Percentiles rank a stretch among this genome's conserved stretches.
Evolutionary conservation across 805 yeast genomes (phyloP).

Genomic region (Candida multigemmis): DNA sequence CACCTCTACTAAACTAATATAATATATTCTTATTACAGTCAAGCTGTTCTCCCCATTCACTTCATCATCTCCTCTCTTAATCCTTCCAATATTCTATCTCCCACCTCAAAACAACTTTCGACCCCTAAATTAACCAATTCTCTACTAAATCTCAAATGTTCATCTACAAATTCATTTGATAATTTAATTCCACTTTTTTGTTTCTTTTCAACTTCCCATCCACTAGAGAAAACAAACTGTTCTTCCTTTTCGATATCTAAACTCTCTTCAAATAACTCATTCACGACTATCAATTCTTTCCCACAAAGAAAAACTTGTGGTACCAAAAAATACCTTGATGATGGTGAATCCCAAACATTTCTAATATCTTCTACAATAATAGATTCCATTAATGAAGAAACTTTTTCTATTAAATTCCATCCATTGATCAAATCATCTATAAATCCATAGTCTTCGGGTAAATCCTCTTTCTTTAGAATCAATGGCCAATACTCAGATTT

Average conservation of each 20-base stretch:
- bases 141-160: slow-evolving; percentile 9
- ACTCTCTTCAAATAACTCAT: slow-evolving; percentile 10
- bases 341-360: slow-evolving; percentile 7
- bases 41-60: not conserved
- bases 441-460: not conserved
- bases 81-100: too few species aligned
- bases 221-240: slow-evolving; percentile 7
- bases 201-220: slow-evolving; percentile 8
- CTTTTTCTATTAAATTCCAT: slow-evolving; percentile 8
- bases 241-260: slow-evolving; percentile 5
- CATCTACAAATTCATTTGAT: slow-evolving; percentile 4
- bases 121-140: slow-evolving; percentile 14
- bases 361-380: slow-evolving; percentile 4
- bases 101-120: too few species aligned
- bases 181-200: slow-evolving; percentile 8
- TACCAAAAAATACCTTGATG: slow-evolving; percentile 8
- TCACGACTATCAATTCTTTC: slow-evolving; percentile 9
- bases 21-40: not conserved
- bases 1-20: too few species aligned
- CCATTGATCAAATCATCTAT: slow-evolving; percentile 8
- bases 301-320: slow-evolving; percentile 12
- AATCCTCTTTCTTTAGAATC: slow-evolving; percentile 1
- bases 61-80: not conserved
- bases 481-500: slow-evolving; percentile 13
- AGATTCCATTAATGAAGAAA: slow-evolving; percentile 5